Conservation (phyloP, 306 rosid genomes). For the Abrus precatorius region DNA sequence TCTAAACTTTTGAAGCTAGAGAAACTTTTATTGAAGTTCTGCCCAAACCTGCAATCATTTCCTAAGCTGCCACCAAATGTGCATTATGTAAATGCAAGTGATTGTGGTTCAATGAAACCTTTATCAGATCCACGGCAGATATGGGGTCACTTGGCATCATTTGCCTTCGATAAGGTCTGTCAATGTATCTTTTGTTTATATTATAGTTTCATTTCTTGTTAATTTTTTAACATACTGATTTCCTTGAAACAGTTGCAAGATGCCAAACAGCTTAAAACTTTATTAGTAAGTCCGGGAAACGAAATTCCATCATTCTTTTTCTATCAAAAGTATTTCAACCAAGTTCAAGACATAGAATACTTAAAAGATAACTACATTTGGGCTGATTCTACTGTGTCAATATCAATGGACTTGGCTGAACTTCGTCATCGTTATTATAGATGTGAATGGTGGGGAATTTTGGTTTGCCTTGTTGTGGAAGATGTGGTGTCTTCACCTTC, state of each 20-base stretch:
- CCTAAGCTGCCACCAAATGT: constrained; percentile 41
- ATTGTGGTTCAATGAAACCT: constrained; percentile 34
- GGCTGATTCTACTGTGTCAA: constrained; percentile 37
- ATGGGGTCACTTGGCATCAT: constrained; percentile 29
- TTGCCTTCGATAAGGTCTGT: constrained; percentile 45
- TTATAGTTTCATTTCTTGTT: neutral
- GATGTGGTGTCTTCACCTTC: constrained; percentile 27
- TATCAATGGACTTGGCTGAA: constrained; percentile 28
- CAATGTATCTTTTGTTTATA: constrained; percentile 19
- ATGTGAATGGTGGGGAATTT: constrained; percentile 46
- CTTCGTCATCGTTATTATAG: constrained; percentile 22
- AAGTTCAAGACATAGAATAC: constrained; percentile 26
- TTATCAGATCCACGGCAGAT: constrained; percentile 34
- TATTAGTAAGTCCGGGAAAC: constrained; percentile 39
- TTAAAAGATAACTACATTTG: constrained; percentile 37
- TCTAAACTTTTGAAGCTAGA: constrained; percentile 28
- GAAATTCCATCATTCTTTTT: constrained; percentile 42
- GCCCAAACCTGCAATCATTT: constrained; percentile 40
- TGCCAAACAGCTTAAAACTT: neutral
- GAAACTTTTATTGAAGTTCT: constrained; percentile 22
- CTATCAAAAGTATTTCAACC: constrained; percentile 26
- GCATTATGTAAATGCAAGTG: neutral
- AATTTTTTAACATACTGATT: constrained; percentile 12
- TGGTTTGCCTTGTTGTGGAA: constrained; percentile 42
- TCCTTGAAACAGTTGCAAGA: constrained; percentile 43